Evolutionary conservation across 257 asterid genomes (phyloP).

Genomic region (Solanum lignicaule): DNA sequence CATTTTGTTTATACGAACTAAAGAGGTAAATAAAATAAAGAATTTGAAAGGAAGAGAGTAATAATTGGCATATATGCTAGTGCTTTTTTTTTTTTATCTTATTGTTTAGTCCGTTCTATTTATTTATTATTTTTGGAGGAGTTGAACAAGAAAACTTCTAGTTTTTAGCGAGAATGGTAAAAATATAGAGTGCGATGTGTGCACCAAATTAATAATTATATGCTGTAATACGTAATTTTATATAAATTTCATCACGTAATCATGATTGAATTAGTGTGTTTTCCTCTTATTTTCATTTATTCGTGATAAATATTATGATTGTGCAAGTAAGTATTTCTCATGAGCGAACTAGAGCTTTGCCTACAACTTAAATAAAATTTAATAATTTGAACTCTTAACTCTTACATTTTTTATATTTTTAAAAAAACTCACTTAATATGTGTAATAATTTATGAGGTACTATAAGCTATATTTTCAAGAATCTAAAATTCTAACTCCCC

Average conservation of each 20-base stretch:
- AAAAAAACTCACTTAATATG: background rate
- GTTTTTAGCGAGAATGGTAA: background rate
- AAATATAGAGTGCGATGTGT: background rate
- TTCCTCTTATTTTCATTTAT: background rate
- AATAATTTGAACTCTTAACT: too few relatives aligned
- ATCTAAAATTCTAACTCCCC: background rate
- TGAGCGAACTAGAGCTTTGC: background rate
- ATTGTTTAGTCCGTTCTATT: background rate
- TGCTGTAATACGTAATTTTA: background rate
- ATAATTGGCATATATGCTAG: background rate
- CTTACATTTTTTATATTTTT: too few relatives aligned
- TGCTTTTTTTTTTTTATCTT: background rate
- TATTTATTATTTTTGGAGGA: background rate
- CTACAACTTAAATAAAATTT: background rate
- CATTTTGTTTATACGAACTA: background rate
- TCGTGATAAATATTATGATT: background rate
- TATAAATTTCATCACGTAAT: background rate
- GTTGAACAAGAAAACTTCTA: background rate
- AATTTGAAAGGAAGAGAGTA: background rate
- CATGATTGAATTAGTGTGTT: background rate
- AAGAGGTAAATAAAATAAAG: background rate
- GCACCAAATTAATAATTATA: background rate
- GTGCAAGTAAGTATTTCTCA: background rate
- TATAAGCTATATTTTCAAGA: background rate
- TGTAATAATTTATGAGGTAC: background rate